phyloP scores from a whole-genome alignment of 805 yeast species.

The Candida oleophila region DNA sequence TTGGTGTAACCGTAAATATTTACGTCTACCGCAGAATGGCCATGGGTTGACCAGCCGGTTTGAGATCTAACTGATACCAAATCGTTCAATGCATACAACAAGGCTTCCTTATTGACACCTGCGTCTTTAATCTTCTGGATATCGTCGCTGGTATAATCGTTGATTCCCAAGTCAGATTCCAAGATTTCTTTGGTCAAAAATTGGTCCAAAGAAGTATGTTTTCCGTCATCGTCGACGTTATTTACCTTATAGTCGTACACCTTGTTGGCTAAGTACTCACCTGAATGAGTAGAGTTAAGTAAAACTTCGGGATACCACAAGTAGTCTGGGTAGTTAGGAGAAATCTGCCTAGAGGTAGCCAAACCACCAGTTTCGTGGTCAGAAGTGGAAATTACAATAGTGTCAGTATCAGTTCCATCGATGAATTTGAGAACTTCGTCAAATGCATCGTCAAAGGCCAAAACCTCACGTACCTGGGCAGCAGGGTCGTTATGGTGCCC shows the following conservation, averaged over 20 bases:
- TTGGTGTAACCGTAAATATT: conserved; percentile 83
- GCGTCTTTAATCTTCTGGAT: conserved; percentile 18
- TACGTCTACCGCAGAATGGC: conserved; percentile 95
- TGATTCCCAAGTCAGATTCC: conserved; percentile 64
- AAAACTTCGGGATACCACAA: conserved; percentile 83
- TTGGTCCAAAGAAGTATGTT: conserved; percentile 25
- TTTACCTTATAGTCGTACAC: conserved; percentile 35
- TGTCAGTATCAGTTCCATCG: conserved; percentile 66
- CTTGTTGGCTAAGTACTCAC: conserved; percentile 61
- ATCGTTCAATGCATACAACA: conserved; percentile 58
- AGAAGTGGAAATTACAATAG: conserved; percentile 76
- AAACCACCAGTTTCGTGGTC: conserved; percentile 98
- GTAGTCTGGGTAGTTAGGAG: conserved; percentile 75
- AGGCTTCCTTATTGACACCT: conserved; percentile 26
- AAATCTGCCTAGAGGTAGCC: conserved; percentile 78
- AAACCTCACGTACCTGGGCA: conserved; percentile 87
- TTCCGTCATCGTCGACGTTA: conserved; percentile 9
- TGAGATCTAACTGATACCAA: conserved; percentile 81
- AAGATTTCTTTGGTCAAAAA: conserved; percentile 57
- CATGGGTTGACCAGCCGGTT: conserved; percentile 96
- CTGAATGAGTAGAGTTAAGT: conserved; percentile 68
- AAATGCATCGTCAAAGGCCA: conserved; percentile 84
- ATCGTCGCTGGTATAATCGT: conserved; percentile 56
- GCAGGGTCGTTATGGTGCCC: conserved; percentile 94
- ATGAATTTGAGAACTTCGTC: conserved; percentile 71